phyloP scores from a whole-genome alignment of 2,329 filamentous ascomycete genomes.

The Colletotrichum eleusines region DNA sequence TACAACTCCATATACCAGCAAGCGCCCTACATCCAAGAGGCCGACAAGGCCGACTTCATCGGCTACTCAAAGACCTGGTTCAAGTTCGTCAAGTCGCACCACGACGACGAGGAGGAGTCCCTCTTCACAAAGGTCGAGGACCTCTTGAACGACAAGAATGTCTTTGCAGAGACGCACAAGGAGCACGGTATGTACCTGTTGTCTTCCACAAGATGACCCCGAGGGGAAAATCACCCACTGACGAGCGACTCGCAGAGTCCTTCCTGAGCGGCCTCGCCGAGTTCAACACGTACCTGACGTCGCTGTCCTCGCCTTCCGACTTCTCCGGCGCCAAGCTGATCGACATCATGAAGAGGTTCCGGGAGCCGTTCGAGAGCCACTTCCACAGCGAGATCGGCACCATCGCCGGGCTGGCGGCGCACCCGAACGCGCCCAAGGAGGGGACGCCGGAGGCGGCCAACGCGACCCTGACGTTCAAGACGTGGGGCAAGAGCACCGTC shows the following conservation, averaged over 20 bases:
- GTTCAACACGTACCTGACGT: conserved; percentile 65
- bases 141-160: conserved; percentile 61
- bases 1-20: conserved; percentile 75
- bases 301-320: conserved; percentile 55
- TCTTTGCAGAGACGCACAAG: conserved; percentile 65
- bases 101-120: conserved; percentile 69
- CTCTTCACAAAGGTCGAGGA: conserved; percentile 68
- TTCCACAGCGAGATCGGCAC: conserved; percentile 68
- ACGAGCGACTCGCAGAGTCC: conserved; percentile 48
- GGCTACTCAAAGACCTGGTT: conserved; percentile 69
- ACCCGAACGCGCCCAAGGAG: conserved; percentile 63
- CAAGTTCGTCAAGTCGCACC: conserved; percentile 70
- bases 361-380: conserved; percentile 63
- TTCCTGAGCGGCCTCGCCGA: conserved; percentile 65
- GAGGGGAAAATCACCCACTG: background rate
- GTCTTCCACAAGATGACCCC: background rate
- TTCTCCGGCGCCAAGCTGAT: conserved; percentile 60
- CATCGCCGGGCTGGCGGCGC: conserved; percentile 62
- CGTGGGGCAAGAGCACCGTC: conserved; percentile 74
- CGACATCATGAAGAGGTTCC: conserved; percentile 64
- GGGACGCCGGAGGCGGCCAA: conserved; percentile 58
- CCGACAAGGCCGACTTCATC: conserved; percentile 69
- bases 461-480: conserved; percentile 66
- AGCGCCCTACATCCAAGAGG: conserved; percentile 62
- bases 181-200: conserved; percentile 63